Evolutionary conservation across 106 monocot species (phyloP).

Genomic region (Ottelia alismoides): DNA sequence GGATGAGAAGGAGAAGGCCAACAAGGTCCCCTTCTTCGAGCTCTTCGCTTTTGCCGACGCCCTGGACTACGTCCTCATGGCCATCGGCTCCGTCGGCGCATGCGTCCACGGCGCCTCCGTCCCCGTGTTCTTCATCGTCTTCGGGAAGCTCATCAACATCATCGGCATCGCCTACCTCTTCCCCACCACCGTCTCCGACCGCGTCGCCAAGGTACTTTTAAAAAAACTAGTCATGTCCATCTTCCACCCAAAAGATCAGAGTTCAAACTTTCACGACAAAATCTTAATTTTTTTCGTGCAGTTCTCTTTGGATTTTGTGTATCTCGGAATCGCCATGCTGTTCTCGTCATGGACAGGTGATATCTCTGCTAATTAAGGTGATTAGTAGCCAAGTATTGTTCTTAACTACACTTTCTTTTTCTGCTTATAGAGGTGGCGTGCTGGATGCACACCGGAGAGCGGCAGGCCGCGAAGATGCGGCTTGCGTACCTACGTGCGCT

Average conservation of each 20-base stretch:
- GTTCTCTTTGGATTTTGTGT: slow-evolving; percentile 96
- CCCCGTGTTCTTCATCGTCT: slow-evolving; percentile 98
- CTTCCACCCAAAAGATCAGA: no score
- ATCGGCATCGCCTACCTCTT: slow-evolving; percentile 92
- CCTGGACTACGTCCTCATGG: slow-evolving; percentile 77
- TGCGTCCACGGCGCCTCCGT: slow-evolving; percentile 92
- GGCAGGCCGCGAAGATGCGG: slow-evolving; percentile 97
- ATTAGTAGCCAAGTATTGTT: no score
- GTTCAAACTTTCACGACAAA: no score
- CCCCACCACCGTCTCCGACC: slow-evolving; percentile 59
- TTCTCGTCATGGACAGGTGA: slow-evolving; percentile 93
- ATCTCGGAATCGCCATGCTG: slow-evolving; percentile 60
- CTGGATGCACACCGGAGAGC: slow-evolving; percentile 98
- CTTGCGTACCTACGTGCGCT: slow-evolving; percentile 69
- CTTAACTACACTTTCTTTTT: no score
- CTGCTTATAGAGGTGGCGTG: slow-evolving; percentile 80
- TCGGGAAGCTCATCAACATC: slow-evolving; percentile 97
- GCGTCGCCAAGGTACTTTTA: slow-evolving; percentile 45
- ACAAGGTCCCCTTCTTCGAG: slow-evolving; percentile 79
- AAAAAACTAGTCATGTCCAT: no score
- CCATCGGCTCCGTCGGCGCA: slow-evolving; percentile 64
- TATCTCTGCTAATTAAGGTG: no score
- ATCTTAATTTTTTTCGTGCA: no score
- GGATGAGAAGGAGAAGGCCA: slow-evolving; percentile 11
- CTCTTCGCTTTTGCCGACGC: slow-evolving; percentile 87